Base-by-base conservation (phyloP, 2,329 filamentous ascomycete species). In the Trichocomaceae sp. region DNA sequence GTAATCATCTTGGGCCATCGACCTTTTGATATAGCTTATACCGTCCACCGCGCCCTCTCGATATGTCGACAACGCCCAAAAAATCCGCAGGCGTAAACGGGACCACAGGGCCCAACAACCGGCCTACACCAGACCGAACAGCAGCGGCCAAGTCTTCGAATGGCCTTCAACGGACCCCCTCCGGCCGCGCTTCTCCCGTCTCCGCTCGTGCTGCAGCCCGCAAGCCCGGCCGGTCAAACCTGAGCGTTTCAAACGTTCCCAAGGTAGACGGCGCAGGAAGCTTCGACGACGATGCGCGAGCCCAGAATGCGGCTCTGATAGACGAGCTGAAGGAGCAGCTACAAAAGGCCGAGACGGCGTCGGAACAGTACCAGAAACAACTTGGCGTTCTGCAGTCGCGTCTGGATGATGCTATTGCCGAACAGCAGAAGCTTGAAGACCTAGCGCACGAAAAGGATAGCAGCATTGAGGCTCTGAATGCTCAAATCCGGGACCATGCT, bases 381-480 rank as follows among this genome's bases (percentile, higher is more conserved):
- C 77, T 85, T 53, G 87, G 93, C 57, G 85, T 95, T 46, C 75
- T 97, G 61, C 90, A 96, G 73, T 81, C 87, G 61, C 84, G 88
- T 63, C 80, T 97, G 7, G 90, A 97, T 66, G 92, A 97, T 62
- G 83, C 90, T 46, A 74, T 87, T 56, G 82, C 83, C 62, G 90
- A 96, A 69, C 91, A 96, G 65, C 83, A 83, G 52, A 89, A 87
- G 73, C 76, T 96, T 35, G 93, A 99, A 70, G 92, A 97, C 69
- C 84, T 83, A 60, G 79, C 87, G 46, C 91, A 96, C 69, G 91
- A 96, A 71, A 85, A 83, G 65, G 90, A 93, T 58, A 88, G 92
- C 70, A 84, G 86, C 66, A 82, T 92, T 56, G 90, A 96, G 71
- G 77, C 81, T 7, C 78, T 97, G 52, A 84, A 85, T 66, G 90